Conservation (phyloP, 2,329 filamentous ascomycete genomes). For the Chrysoporthe deuterocubensis region DNA sequence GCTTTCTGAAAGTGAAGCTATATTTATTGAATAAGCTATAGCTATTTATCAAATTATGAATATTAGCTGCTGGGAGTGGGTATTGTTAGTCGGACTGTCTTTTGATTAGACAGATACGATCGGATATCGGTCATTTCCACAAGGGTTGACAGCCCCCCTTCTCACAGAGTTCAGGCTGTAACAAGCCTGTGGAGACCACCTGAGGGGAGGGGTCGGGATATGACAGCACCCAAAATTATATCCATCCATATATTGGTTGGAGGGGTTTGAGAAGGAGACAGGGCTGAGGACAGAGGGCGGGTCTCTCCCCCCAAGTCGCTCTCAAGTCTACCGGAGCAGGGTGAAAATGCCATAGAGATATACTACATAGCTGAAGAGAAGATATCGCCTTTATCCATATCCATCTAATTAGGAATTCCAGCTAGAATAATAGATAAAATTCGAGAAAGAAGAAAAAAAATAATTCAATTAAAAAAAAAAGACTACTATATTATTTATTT, state of each 20-base stretch:
- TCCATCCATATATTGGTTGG: background rate
- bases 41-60: too few relatives aligned
- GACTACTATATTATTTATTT: too few relatives aligned
- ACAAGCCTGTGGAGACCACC: slow-evolving; percentile 3
- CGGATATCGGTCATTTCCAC: slow-evolving; percentile 26
- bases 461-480: too few relatives aligned
- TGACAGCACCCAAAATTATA: slow-evolving; percentile 1
- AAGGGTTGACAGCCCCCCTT: background rate
- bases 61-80: too few relatives aligned
- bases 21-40: too few relatives aligned
- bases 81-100: slow-evolving; percentile 5
- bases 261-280: slow-evolving; percentile 20
- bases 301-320: too few relatives aligned
- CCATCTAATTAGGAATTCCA: background rate
- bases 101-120: slow-evolving; percentile 24
- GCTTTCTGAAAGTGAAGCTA: too few relatives aligned
- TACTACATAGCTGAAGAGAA: too few relatives aligned
- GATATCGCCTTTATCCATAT: background rate
- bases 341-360: background rate
- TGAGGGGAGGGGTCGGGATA: background rate
- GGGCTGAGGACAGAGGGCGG: slow-evolving; percentile 26
- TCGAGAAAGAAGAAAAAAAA: background rate
- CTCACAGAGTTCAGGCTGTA: background rate
- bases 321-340: background rate
- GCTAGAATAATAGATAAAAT: background rate